phyloP scores from a whole-genome alignment of 1,284 basidiomycete species.

The Schizopora paradoxa region DNA sequence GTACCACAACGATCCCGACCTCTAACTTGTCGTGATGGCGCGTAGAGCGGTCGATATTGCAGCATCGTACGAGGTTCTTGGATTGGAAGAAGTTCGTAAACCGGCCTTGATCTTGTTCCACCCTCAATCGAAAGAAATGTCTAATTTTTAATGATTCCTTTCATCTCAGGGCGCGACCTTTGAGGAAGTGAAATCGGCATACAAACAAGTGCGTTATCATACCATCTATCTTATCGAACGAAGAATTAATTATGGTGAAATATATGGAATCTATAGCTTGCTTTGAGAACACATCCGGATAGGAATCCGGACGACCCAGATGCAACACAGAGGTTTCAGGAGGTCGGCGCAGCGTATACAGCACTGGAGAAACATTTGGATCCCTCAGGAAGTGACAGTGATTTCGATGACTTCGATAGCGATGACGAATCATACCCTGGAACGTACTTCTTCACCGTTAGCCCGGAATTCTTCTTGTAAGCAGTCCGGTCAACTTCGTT shows the following conservation, averaged over 20 bases:
- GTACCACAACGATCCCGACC: background rate
- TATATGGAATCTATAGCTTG: conserved; percentile 37
- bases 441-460: conserved; percentile 28
- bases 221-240: conserved; percentile 11
- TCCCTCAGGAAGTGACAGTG: conserved; percentile 23
- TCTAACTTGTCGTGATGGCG: conserved; percentile 29
- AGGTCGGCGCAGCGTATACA: conserved; percentile 61
- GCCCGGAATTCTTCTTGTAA: conserved; percentile 40
- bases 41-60: conserved; percentile 31
- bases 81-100: conserved; percentile 51
- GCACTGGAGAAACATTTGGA: conserved; percentile 52
- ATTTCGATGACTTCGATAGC: conserved; percentile 24
- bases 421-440: conserved; percentile 28
- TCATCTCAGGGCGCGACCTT: conserved; percentile 49
- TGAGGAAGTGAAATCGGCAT: conserved; percentile 58
- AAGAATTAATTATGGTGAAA: conserved; percentile 5
- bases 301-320: conserved; percentile 60
- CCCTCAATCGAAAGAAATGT: no score
- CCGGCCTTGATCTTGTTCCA: conserved; percentile 4
- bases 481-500: conserved; percentile 18
- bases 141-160: conserved; percentile 5
- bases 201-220: conserved; percentile 70
- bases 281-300: conserved; percentile 66
- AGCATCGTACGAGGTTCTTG: conserved; percentile 53
- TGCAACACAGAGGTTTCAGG: conserved; percentile 65